Evolutionary conservation across 1,284 basidiomycete species (phyloP).

Genomic region (Mycocalia duriaeana): DNA sequence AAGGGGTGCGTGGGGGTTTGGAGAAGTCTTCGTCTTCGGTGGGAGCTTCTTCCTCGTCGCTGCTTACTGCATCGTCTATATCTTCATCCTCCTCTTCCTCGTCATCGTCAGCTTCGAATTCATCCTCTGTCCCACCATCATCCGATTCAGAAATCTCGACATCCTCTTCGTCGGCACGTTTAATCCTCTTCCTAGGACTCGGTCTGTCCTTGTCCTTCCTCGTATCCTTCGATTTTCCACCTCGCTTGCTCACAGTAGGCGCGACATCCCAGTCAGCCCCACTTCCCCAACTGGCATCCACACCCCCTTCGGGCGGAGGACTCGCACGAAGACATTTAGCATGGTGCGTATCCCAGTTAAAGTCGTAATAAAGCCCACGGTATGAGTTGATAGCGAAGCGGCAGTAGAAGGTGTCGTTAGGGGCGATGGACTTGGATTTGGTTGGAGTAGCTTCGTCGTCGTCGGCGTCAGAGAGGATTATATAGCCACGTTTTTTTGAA

Average conservation of each 20-base stretch:
- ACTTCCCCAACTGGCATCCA: slow-evolving; percentile 17
- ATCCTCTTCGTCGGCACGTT: slow-evolving; percentile 5
- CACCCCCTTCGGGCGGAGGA: slow-evolving; percentile 8
- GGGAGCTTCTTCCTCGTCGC: slow-evolving; percentile 8
- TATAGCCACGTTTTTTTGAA: too few relatives aligned
- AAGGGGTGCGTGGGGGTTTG: slow-evolving; percentile 16
- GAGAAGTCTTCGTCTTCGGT: slow-evolving; percentile 10
- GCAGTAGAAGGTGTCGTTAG: slow-evolving; percentile 40
- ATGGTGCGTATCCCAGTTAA: slow-evolving; percentile 53
- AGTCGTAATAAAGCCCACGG: slow-evolving; percentile 57
- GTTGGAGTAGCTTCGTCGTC: too few relatives aligned
- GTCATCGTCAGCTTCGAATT: slow-evolving; percentile 11
- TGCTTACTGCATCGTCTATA: slow-evolving; percentile 5
- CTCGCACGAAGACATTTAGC: slow-evolving; percentile 27
- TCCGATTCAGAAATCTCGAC: slow-evolving; percentile 5
- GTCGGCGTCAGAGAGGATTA: too few relatives aligned
- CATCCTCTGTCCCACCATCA: slow-evolving; percentile 13
- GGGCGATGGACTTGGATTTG: not conserved
- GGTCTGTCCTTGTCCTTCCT: slow-evolving; percentile 2
- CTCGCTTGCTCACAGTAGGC: not conserved
- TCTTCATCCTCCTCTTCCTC: slow-evolving; percentile 10
- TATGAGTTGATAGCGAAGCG: slow-evolving; percentile 52
- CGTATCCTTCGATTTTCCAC: slow-evolving; percentile 7
- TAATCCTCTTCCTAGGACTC: slow-evolving; percentile 5
- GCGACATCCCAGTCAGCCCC: slow-evolving; percentile 23